Base-by-base conservation (phyloP, 2,329 filamentous ascomycete species). In the Sporothrix mexicana region DNA sequence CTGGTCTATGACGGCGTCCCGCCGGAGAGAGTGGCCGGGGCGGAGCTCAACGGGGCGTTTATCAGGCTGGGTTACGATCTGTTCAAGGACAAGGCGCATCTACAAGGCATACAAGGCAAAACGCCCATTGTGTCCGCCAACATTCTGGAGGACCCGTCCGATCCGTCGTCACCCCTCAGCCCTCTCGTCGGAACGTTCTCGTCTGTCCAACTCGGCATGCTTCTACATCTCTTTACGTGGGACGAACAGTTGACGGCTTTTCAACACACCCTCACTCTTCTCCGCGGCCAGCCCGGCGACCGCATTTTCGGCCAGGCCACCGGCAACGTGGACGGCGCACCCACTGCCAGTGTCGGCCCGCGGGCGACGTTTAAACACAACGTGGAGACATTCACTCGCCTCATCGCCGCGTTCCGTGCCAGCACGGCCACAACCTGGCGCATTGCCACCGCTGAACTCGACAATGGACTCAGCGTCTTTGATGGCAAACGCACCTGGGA, bases 221-320 rank as follows among this genome's bases (percentile, higher is more conserved):
- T 84, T 8, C 81, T 84, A 73, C 82, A 84, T 71, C 77, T 83
- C 23, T 84, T 84, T 76, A 76, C 77, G n/a, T 78, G 79, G 66
- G 78, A 80, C 2, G 76, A 80, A 66, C 81, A 83, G 70, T 76
- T 78, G 41, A 41, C 53, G 1, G 76, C 76, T 1, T 78, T 77
- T 9, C 73, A 77, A 67, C 77, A 79, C 36, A 79, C 80, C 17
- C 79, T 12, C 64, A 7, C 73, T 6, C 76, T 81, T 13, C 71
- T 82, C 23, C 77, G 75, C 43, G 75, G 77, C 7, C 77, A 78
- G 10, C 77, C 77, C 13, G 77, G 77, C 0, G 78, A 79, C 2
- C 77, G 80, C 51, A 75, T 83, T 2, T 73, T 82, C 9, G 74
- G 82, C 17, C 76, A 78, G 59, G 77, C 77, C 23, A 73, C 76